Evolutionary conservation across 2,329 filamentous ascomycete genomes (phyloP), one percentile per base, ranked within the genome.

Genomic region (Botryotinia calthae): DNA sequence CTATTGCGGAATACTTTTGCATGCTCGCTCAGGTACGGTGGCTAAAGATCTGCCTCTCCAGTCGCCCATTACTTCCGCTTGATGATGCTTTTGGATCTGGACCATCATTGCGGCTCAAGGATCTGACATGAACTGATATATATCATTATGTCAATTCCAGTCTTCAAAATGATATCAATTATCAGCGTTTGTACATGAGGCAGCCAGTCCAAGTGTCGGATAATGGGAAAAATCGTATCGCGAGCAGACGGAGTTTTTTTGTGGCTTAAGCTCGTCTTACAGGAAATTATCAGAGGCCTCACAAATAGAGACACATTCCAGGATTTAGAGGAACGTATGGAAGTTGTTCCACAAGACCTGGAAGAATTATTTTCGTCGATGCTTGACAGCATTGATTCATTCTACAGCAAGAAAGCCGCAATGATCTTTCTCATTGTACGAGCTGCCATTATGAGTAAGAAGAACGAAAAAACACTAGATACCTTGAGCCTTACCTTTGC

Each of bases 361-460:
- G 75, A 79, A 37, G 46, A 61, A 25, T 54, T 77, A 6, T 79
- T 78, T 65, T 46, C 66, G 0, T 72, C 75, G 25, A 76, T 79
- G 63, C 68, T 80, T 12, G 28, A 65, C 1, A 73, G 37, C 12
- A 73, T 79, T 46, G 74, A 76, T 5, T 51, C 70, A 0, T 31
- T 77, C 28, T 77, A 78, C 56, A 40, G 5, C 1, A 61, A 46
- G 25, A 70, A 61, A 18, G n/a, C 67, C 5, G 56, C 54, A 25
- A 20, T 6, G 6, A 62, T 70, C 1, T 70, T 70, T 31, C 40
- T 70, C 14, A 34, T 70, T 62, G 54, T 44, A 4, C 54, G 40
- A 25, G 42, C 67, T 6, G 67, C 54, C 3, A 20, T 42, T 2
- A 2, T 31, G 2, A 2, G 20, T 48, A 0, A 8, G 40, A 46